phyloP scores from a whole-genome alignment of 345 rosid genomes.

The Jatropha curcas region DNA sequence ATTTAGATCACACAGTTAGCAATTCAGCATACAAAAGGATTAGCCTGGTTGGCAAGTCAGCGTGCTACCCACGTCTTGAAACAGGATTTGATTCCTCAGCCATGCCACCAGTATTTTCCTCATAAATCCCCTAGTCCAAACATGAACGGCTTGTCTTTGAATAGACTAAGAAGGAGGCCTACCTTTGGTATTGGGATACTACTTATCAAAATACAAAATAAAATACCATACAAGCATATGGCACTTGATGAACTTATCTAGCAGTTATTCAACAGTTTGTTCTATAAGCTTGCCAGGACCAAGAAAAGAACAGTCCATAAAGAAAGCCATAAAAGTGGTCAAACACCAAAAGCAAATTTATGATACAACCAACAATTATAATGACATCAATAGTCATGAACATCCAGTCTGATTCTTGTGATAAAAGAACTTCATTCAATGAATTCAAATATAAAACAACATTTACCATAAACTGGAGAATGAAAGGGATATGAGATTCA shows the following conservation, averaged over 20 bases:
- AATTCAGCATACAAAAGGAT: not conserved
- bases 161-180: not conserved
- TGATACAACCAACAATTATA: not conserved
- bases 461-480: constrained; percentile 90
- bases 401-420: not conserved
- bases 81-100: not conserved
- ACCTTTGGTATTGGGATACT: not conserved
- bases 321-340: not conserved
- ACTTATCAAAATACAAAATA: not conserved
- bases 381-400: not conserved
- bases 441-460: not conserved
- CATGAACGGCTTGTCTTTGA: not conserved
- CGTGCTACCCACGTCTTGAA: not conserved
- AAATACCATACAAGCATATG: not conserved
- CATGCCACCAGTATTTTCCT: not conserved
- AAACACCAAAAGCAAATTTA: not conserved
- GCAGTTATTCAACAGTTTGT: not conserved
- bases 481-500: constrained; percentile 89
- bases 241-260: not conserved
- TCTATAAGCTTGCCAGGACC: not conserved
- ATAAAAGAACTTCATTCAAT: not conserved
- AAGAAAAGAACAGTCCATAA: not conserved
- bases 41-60: not conserved
- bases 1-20: not conserved
- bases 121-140: not conserved